These are phyloP conservation scores for Russula ochroleuca DNA, from an alignment of 768 basidiomycete genomes.

Conservation along the genomic window DNA sequence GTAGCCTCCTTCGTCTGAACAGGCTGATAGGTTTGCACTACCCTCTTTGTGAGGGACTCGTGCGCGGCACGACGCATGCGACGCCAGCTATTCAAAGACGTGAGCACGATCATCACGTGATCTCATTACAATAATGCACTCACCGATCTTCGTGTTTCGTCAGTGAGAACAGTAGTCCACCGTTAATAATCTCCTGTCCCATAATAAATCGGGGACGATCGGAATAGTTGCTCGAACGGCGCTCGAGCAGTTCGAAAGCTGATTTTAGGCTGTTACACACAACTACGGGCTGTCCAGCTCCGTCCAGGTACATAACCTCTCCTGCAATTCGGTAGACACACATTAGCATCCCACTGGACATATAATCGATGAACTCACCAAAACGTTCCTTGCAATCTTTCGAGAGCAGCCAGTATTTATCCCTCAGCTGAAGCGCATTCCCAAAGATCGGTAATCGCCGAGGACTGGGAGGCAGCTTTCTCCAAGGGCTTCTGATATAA, in stretches of 20 bases:
- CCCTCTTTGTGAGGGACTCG: slow-evolving; percentile 33
- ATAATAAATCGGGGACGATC: slow-evolving; percentile 25
- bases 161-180: slow-evolving; percentile 10
- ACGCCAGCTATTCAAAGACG: slow-evolving; percentile 32
- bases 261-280: slow-evolving; percentile 31
- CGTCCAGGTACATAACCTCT: slow-evolving; percentile 27
- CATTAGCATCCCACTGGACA: not conserved
- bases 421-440: slow-evolving; percentile 7
- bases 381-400: slow-evolving; percentile 9
- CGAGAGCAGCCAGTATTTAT: slow-evolving; percentile 10
- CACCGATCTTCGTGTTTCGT: slow-evolving; percentile 1
- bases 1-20: slow-evolving; percentile 34
- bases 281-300: slow-evolving; percentile 25
- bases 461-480: slow-evolving; percentile 13
- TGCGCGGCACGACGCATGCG: slow-evolving; percentile 35
- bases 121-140: no score
- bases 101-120: not conserved
- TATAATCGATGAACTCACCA: not conserved
- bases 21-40: slow-evolving; percentile 28
- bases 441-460: slow-evolving; percentile 10
- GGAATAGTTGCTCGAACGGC: slow-evolving; percentile 31
- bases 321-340: not conserved
- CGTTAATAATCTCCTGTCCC: slow-evolving; percentile 14
- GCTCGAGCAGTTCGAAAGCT: slow-evolving; percentile 32
- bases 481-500: slow-evolving; percentile 7